Evolutionary conservation across 2,329 filamentous ascomycete genomes (phyloP).

Genomic region (Curvularia eragrostidis): DNA sequence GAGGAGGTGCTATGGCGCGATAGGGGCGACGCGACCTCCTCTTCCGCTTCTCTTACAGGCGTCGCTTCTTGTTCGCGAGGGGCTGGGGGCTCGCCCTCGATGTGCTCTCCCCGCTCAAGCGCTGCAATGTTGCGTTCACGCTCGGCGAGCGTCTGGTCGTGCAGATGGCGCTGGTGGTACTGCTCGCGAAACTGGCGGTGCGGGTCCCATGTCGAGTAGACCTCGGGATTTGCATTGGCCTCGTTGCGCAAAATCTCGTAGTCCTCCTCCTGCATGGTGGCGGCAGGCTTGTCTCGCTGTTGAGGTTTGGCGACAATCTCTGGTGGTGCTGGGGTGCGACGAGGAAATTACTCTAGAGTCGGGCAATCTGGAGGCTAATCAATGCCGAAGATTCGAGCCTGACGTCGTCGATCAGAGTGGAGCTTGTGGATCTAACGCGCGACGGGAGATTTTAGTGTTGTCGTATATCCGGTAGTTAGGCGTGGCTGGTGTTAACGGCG

Average conservation of each 20-base stretch:
- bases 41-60: constrained; percentile 14
- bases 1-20: constrained; percentile 36
- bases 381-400: constrained; percentile 9
- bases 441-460: constrained; percentile 11
- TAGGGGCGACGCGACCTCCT: constrained; percentile 32
- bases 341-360: background rate
- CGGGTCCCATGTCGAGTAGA: constrained; percentile 42
- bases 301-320: background rate
- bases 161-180: constrained; percentile 31
- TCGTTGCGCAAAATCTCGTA: constrained; percentile 38
- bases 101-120: constrained; percentile 13
- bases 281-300: background rate
- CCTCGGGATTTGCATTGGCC: constrained; percentile 35
- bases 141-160: constrained; percentile 26
- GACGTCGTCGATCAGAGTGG: constrained; percentile 17
- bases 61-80: constrained; percentile 18
- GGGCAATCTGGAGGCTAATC: background rate
- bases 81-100: constrained; percentile 12
- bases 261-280: constrained; percentile 43
- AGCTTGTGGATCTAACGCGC: constrained; percentile 11
- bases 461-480: constrained; percentile 7
- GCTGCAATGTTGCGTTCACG: constrained; percentile 11
- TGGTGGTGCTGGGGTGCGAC: background rate
- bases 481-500: background rate
- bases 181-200: constrained; percentile 34